Percentiles rank a stretch among this genome's conserved stretches.
These are phyloP conservation scores for Fraxinus anomala DNA, from an alignment of 257 asterid species.

Conservation along the genomic window DNA sequence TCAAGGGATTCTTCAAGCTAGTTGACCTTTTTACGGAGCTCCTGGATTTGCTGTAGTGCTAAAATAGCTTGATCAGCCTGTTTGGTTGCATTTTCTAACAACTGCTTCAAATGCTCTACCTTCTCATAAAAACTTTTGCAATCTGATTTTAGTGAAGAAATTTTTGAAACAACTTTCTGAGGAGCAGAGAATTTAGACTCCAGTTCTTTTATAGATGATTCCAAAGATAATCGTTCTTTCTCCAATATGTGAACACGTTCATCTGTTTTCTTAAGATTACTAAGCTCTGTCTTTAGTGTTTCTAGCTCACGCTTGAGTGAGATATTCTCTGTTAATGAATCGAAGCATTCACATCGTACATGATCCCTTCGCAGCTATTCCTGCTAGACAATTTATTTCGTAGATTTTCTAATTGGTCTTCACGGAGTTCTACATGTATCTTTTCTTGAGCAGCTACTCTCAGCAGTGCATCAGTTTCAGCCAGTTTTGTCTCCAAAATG, in stretches of 20 bases:
- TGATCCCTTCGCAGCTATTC: slow-evolving; percentile 34
- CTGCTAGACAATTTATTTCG: slow-evolving; percentile 55
- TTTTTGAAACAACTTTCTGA: slow-evolving; percentile 59
- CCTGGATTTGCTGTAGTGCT: slow-evolving; percentile 84
- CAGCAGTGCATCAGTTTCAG: slow-evolving; percentile 83
- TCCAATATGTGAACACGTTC: slow-evolving; percentile 65
- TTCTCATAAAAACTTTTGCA: slow-evolving; percentile 66
- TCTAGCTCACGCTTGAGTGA: slow-evolving; percentile 68
- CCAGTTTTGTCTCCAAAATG: slow-evolving; percentile 71
- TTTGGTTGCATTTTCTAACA: slow-evolving; percentile 68
- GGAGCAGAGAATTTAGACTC: slow-evolving; percentile 70
- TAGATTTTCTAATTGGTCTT: slow-evolving; percentile 74
- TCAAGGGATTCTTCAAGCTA: slow-evolving; percentile 77
- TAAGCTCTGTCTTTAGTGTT: slow-evolving; percentile 58
- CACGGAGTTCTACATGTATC: slow-evolving; percentile 63
- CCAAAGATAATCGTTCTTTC: slow-evolving; percentile 62
- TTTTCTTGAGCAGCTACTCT: slow-evolving; percentile 83
- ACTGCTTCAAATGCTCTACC: slow-evolving; percentile 67
- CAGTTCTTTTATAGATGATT: slow-evolving; percentile 65
- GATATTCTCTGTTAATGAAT: slow-evolving; percentile 58
- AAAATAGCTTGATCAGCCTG: slow-evolving; percentile 73
- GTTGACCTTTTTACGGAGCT: slow-evolving; percentile 77
- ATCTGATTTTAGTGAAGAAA: slow-evolving; percentile 63
- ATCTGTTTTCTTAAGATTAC: slow-evolving; percentile 58
- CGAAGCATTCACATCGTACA: slow-evolving; percentile 35